These are phyloP conservation scores for Stephanodiscus triporus DNA, from an alignment of 108 stramenopile species.

Conservation along the genomic window DNA sequence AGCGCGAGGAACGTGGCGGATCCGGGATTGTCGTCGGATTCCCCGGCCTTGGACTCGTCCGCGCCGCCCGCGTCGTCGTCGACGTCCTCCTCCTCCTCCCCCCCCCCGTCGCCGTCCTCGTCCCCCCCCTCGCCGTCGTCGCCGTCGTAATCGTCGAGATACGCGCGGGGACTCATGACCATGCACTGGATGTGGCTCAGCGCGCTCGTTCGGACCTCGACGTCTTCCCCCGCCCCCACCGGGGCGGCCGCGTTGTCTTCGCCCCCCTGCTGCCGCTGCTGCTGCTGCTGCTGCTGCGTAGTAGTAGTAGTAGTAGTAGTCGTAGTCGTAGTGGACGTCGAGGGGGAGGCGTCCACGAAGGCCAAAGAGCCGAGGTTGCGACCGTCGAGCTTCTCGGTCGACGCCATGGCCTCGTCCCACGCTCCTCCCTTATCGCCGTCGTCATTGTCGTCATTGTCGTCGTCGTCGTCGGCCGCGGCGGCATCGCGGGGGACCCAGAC, in stretches of 20 bases:
- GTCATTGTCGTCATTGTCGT: conserved; percentile 3
- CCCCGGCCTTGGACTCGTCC: conserved; percentile 13
- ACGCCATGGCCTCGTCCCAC: conserved; percentile 45
- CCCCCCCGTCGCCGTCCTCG: not conserved
- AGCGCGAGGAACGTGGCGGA: conserved; percentile 55
- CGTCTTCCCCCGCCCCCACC: not conserved
- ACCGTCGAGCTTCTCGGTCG: conserved; percentile 38
- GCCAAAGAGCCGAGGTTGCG: conserved; percentile 42
- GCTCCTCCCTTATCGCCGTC: conserved; percentile 10
- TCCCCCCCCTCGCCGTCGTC: conserved; percentile 10
- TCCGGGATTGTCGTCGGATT: conserved; percentile 13
- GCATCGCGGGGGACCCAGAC: conserved; percentile 28
- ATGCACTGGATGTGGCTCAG: conserved; percentile 49
- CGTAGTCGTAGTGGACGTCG: not conserved
- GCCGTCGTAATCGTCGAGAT: conserved; percentile 26
- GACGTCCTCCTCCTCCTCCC: not conserved
- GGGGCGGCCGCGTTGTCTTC: conserved; percentile 14
- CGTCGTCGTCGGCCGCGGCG: not conserved
- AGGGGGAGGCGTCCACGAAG: conserved; percentile 7
- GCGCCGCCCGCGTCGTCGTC: not conserved
- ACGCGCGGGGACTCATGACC: conserved; percentile 45
- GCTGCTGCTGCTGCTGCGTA: not conserved
- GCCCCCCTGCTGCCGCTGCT: not conserved
- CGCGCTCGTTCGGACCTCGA: not conserved
- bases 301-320: no score